A percentile compares a stretch with the other conserved stretches of the same genome.
These are phyloP conservation scores for Helianthus annuus DNA, from an alignment of 129 eudicot species.

Conservation along the genomic window HanXRQr2.0-SUNRISE NC_035435.2:139746368-139746867, in stretches of 20 bases:
- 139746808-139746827: conserved; percentile 81
- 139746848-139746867: conserved; percentile 81
- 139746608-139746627: conserved; percentile 75
- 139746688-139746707: conserved; percentile 74
- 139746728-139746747: conserved; percentile 72
- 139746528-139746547: conserved; percentile 78
- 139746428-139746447: conserved; percentile 67
- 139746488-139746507: conserved; percentile 82
- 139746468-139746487: conserved; percentile 52
- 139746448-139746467: conserved; percentile 59
- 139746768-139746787: conserved; percentile 73
- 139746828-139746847: conserved; percentile 74
- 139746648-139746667: conserved; percentile 71
- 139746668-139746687: conserved; percentile 84
- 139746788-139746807: conserved; percentile 88
- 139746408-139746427: conserved; percentile 50
- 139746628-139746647: conserved; percentile 82
- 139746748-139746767: conserved; percentile 39
- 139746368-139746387: conserved; percentile 72
- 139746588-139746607: conserved; percentile 65
- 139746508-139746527: conserved; percentile 85
- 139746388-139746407: conserved; percentile 54
- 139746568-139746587: conserved; percentile 65
- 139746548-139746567: conserved; percentile 71
- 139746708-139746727: conserved; percentile 70